Evolutionary conservation across 2,329 filamentous ascomycete genomes (phyloP).

Genomic region (Myriosclerotinia duriaeana): DNA sequence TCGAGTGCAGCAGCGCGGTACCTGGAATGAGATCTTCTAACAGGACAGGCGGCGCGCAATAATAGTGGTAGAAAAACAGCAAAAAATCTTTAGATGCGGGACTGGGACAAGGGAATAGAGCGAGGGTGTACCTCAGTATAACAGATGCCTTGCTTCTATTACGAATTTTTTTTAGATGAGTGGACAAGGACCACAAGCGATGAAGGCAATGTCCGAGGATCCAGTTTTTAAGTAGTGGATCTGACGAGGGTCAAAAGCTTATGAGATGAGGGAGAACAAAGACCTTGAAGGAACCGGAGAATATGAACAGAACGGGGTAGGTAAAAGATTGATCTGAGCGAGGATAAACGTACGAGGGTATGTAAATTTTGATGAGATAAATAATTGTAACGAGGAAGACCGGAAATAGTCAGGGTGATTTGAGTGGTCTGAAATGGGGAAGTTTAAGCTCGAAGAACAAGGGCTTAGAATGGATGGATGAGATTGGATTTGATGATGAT

Average conservation of each 20-base stretch:
- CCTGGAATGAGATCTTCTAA: constrained; percentile 36
- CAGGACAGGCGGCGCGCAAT: constrained; percentile 32
- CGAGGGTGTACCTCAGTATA: constrained; percentile 41
- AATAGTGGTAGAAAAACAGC: constrained; percentile 29
- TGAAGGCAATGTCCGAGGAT: constrained; percentile 39
- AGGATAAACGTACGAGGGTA: constrained; percentile 34
- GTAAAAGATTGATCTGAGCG: constrained; percentile 37
- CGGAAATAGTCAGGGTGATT: constrained; percentile 15
- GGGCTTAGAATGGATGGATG: constrained; percentile 22
- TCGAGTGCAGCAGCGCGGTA: constrained; percentile 37
- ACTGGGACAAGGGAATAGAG: constrained; percentile 37
- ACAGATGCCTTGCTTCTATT: constrained; percentile 39
- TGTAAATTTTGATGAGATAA: constrained; percentile 24
- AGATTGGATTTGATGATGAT: constrained; percentile 18
- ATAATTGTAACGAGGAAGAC: constrained; percentile 27
- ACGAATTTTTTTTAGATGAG: constrained; percentile 35
- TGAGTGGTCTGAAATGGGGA: constrained; percentile 18
- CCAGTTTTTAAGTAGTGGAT: constrained; percentile 37
- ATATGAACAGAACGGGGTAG: constrained; percentile 31
- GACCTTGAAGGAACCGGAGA: constrained; percentile 33
- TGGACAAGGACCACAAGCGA: constrained; percentile 34
- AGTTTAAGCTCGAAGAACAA: constrained; percentile 23
- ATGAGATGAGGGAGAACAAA: constrained; percentile 22
- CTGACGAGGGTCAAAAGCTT: constrained; percentile 34
- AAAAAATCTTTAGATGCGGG: constrained; percentile 25